These are phyloP conservation scores for Pestalotiopsis sp. DNA, from an alignment of 2,329 filamentous ascomycete genomes.

Conservation along the genomic window DNA sequence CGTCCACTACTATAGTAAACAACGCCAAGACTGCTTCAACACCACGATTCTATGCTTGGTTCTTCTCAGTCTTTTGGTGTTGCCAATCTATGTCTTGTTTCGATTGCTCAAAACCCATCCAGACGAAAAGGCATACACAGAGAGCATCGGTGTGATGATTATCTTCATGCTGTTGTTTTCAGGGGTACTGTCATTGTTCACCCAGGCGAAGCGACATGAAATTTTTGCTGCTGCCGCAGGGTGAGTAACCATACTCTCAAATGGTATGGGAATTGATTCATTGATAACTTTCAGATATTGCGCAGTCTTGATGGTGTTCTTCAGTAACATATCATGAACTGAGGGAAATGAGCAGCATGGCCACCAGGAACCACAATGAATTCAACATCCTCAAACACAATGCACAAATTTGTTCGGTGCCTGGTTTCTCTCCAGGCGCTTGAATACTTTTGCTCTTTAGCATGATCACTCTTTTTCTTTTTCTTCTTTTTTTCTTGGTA, in stretches of 20 bases:
- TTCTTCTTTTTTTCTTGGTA: too few species aligned
- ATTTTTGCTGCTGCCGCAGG: conserved; percentile 6
- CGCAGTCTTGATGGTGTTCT: conserved; percentile 9
- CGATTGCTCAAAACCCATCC: not conserved
- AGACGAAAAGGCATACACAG: not conserved
- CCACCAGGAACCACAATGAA: too few species aligned
- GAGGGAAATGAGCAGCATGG: too few species aligned
- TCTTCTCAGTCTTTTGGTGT: not conserved
- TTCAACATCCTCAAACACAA: too few species aligned
- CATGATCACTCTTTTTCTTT: too few species aligned
- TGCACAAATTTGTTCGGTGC: too few species aligned
- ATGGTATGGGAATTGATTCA: too few species aligned
- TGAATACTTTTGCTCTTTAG: too few species aligned
- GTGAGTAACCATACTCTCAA: not conserved
- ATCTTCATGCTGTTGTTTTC: conserved; percentile 4
- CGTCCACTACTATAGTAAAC: conserved; percentile 2
- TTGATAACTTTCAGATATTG: not conserved
- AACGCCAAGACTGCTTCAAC: conserved; percentile 1
- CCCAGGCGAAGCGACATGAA: conserved; percentile 5
- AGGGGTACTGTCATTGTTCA: conserved; percentile 5
- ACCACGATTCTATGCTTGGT: not conserved
- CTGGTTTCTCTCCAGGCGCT: too few species aligned
- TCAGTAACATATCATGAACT: conserved; percentile 4
- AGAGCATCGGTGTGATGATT: conserved; percentile 1
- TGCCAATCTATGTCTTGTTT: not conserved